A percentile compares a stretch with the other conserved stretches of the same genome.
phyloP scores from a whole-genome alignment of 208 protist species.

The Novymonas esmeraldas region DNA sequence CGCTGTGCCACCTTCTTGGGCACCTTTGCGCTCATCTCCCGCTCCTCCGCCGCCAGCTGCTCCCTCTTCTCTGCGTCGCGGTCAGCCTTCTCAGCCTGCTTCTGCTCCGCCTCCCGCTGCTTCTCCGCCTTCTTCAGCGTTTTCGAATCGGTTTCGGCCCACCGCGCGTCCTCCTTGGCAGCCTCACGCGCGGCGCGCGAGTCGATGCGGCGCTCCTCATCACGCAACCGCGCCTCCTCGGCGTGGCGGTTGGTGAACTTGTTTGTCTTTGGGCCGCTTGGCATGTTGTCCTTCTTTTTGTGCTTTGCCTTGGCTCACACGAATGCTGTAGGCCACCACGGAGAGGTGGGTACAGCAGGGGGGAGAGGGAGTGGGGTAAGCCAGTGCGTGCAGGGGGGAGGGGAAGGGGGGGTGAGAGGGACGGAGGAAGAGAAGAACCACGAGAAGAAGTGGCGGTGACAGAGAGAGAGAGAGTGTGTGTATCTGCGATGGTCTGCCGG shows the following conservation, averaged over 20 bases:
- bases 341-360: no score
- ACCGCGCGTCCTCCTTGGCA: slow-evolving; percentile 73
- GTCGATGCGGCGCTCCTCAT: slow-evolving; percentile 52
- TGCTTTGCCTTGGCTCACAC: no score
- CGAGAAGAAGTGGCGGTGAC: no score
- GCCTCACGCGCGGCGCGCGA: slow-evolving; percentile 36
- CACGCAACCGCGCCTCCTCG: slow-evolving; percentile 74
- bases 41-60: slow-evolving; percentile 74
- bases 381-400: no score
- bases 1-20: slow-evolving; percentile 78
- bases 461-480: no score
- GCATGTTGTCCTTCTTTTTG: slow-evolving; percentile 50
- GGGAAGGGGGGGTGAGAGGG: no score
- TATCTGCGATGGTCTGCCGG: no score
- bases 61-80: slow-evolving; percentile 71
- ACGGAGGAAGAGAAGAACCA: no score
- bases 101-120: slow-evolving; percentile 69
- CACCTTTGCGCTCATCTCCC: slow-evolving; percentile 56
- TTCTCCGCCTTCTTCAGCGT: slow-evolving; percentile 58
- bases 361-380: no score
- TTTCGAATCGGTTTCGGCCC: slow-evolving; percentile 68
- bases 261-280: slow-evolving; percentile 84
- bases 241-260: slow-evolving; percentile 90
- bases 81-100: slow-evolving; percentile 50
- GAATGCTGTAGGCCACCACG: background rate